These are phyloP conservation scores for Diaporthe ampelina DNA, from an alignment of 2,329 filamentous ascomycete species.

Conservation along the genomic window DNA sequence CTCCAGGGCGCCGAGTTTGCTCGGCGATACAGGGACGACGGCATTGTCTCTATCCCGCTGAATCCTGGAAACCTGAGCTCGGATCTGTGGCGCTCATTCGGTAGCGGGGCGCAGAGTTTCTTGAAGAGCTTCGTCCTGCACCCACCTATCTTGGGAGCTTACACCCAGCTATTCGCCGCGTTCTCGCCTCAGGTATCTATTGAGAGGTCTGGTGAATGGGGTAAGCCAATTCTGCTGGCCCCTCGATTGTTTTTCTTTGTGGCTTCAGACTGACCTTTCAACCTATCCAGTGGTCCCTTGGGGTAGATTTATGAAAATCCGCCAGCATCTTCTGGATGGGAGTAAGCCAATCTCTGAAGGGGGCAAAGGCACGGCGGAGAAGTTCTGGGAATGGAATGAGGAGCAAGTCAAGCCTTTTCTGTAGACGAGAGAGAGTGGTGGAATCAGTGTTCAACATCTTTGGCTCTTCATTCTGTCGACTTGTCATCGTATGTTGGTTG, in stretches of 20 bases:
- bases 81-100: constrained; percentile 42
- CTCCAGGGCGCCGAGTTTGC: constrained; percentile 46
- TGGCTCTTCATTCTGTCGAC: too few species aligned
- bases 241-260: background rate
- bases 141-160: constrained; percentile 51
- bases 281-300: constrained; percentile 52
- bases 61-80: constrained; percentile 49
- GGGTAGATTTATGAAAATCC: constrained; percentile 53
- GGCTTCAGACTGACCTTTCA: constrained; percentile 9
- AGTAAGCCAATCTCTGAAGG: constrained; percentile 53
- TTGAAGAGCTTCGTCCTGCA: constrained; percentile 39
- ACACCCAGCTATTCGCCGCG: constrained; percentile 56
- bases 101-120: background rate
- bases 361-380: constrained; percentile 52
- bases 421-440: background rate
- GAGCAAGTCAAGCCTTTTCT: constrained; percentile 50
- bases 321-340: constrained; percentile 48
- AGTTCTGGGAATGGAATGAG: constrained; percentile 59
- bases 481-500: too few species aligned
- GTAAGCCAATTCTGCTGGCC: constrained; percentile 31
- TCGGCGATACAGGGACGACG: constrained; percentile 43
- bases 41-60: constrained; percentile 46
- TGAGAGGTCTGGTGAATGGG: constrained; percentile 47
- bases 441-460: background rate
- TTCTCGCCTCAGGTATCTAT: constrained; percentile 53